Evolutionary conservation across 202 grass and related monocot species (phyloP).

Genomic region (Brachypodium distachyon): DNA sequence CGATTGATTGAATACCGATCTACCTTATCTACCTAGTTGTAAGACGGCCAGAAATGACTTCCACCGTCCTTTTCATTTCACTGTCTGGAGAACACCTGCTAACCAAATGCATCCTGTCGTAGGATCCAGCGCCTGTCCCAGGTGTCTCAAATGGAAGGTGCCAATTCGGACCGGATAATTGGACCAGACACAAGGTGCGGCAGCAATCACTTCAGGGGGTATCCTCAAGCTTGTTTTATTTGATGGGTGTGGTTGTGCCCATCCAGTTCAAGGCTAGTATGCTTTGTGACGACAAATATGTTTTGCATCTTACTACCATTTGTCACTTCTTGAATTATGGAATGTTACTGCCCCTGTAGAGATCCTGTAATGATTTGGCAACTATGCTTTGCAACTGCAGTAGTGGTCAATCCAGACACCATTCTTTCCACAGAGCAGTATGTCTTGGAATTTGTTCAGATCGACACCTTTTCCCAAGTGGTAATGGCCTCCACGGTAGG

Average conservation of each 20-base stretch:
- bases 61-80: slow-evolving; percentile 30
- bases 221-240: slow-evolving; percentile 37
- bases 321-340: slow-evolving; percentile 27
- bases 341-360: slow-evolving; percentile 18
- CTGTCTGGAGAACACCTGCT: slow-evolving; percentile 8
- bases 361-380: slow-evolving; percentile 36
- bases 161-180: slow-evolving; percentile 2
- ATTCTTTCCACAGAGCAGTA: slow-evolving; percentile 20
- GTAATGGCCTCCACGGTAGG: slow-evolving; percentile 37
- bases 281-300: slow-evolving; percentile 5
- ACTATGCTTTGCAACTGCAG: slow-evolving; percentile 39
- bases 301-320: slow-evolving; percentile 13
- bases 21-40: slow-evolving; percentile 65
- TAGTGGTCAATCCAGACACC: slow-evolving; percentile 39
- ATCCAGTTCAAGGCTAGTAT: slow-evolving; percentile 27
- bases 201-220: slow-evolving; percentile 20
- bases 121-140: slow-evolving; percentile 33
- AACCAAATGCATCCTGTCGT: slow-evolving; percentile 27
- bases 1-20: slow-evolving; percentile 77
- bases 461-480: slow-evolving; percentile 15
- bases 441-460: slow-evolving; percentile 36
- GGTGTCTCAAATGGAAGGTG: slow-evolving; percentile 25
- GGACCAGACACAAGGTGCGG: slow-evolving; percentile 23
- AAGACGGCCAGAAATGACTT: slow-evolving; percentile 29
- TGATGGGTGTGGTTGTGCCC: neutral